These are phyloP conservation scores for Saturnispora halmiae DNA, from an alignment of 805 yeast species.

Conservation along the genomic window DNA sequence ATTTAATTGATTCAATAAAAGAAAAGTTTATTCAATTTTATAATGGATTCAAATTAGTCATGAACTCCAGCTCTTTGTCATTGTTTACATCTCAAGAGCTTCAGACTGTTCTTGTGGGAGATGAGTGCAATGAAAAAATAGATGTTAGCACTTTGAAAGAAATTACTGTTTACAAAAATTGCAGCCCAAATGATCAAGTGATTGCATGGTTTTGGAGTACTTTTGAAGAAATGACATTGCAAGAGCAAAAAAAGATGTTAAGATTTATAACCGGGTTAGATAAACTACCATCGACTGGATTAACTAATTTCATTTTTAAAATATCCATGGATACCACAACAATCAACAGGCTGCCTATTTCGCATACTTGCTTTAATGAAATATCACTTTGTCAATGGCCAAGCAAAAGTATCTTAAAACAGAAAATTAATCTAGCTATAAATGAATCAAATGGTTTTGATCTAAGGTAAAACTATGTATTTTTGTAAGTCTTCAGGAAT, in stretches of 20 bases:
- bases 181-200: conserved; percentile 33
- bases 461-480: conserved; percentile 45
- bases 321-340: conserved; percentile 33
- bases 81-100: conserved; percentile 77
- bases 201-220: conserved; percentile 87
- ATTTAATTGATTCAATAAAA: conserved; percentile 45
- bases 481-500: conserved; percentile 65
- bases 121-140: conserved; percentile 39
- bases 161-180: conserved; percentile 67
- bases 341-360: conserved; percentile 58
- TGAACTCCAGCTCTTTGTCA: conserved; percentile 73
- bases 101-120: conserved; percentile 70
- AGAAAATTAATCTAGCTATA: conserved; percentile 61
- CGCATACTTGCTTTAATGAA: conserved; percentile 95
- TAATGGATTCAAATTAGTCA: conserved; percentile 65
- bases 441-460: conserved; percentile 85
- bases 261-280: conserved; percentile 86
- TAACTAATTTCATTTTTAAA: conserved; percentile 63
- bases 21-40: conserved; percentile 50
- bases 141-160: conserved; percentile 62
- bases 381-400: conserved; percentile 64
- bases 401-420: conserved; percentile 41
- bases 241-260: conserved; percentile 53
- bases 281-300: conserved; percentile 87
- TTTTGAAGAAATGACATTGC: conserved; percentile 37